These are phyloP conservation scores for Ogataea hybrid DNA, from an alignment of 1,139 yeast genomes.

Conservation along the genomic window DNA sequence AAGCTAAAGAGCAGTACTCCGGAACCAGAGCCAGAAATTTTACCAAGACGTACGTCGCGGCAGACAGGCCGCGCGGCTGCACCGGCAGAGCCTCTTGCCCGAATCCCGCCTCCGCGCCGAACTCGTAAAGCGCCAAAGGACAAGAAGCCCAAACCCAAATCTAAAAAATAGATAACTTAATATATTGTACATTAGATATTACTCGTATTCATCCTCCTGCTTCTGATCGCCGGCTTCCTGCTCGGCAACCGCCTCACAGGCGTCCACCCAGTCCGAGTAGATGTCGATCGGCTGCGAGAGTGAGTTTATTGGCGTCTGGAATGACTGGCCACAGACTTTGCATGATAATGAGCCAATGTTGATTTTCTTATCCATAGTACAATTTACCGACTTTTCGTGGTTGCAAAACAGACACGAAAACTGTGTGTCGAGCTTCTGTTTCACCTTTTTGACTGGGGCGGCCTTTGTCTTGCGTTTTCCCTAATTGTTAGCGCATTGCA, in stretches of 20 bases:
- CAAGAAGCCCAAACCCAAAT: background rate
- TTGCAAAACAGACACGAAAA: constrained; percentile 94
- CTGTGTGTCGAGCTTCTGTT: constrained; percentile 77
- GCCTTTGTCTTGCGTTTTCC: constrained; percentile 93
- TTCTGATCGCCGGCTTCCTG: constrained; percentile 36
- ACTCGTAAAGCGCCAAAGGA: constrained; percentile 2
- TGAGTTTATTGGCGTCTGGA: constrained; percentile 85
- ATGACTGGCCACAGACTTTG: constrained; percentile 92
- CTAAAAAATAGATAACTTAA: constrained; percentile 3
- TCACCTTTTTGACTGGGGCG: constrained; percentile 74
- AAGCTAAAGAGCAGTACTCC: background rate
- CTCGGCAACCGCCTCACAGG: constrained; percentile 92
- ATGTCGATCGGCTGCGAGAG: constrained; percentile 89
- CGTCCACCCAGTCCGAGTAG: constrained; percentile 98
- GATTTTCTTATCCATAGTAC: constrained; percentile 83
- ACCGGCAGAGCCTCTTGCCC: background rate
- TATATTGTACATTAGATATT: constrained; percentile 12
- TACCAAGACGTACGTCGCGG: background rate
- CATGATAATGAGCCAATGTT: constrained; percentile 85
- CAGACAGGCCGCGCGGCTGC: background rate
- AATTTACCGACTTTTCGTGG: constrained; percentile 89
- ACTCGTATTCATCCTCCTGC: constrained; percentile 30
- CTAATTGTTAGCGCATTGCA: constrained; percentile 32
- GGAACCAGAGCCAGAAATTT: background rate
- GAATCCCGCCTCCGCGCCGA: constrained; percentile 6